These are phyloP conservation scores for Syncephalis plumigaleata DNA, from an alignment of 371 early-diverging fungal genomes.

Conservation along the genomic window DNA sequence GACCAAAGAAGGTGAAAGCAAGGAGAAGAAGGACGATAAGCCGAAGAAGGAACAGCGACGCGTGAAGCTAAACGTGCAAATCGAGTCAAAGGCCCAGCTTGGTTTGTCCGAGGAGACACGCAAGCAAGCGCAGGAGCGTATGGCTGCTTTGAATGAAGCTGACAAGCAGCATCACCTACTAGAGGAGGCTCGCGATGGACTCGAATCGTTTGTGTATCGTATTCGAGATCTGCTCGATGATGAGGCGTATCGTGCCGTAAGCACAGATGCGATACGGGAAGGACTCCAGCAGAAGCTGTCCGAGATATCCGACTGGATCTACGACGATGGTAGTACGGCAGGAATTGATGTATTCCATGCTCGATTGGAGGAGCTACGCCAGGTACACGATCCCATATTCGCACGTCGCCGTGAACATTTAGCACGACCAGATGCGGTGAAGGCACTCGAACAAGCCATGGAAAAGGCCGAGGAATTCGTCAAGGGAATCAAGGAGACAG, in stretches of 20 bases:
- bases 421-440: too few relatives aligned
- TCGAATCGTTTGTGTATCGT: constrained; percentile 83
- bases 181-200: constrained; percentile 71
- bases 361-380: too few relatives aligned
- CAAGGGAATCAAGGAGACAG: too few relatives aligned
- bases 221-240: constrained; percentile 63
- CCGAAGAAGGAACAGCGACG: constrained; percentile 2
- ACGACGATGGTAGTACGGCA: constrained; percentile 30
- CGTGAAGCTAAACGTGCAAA: constrained; percentile 4
- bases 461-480: too few relatives aligned
- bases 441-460: too few relatives aligned
- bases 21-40: constrained; percentile 11
- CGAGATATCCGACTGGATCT: constrained; percentile 72
- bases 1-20: constrained; percentile 9
- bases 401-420: too few relatives aligned
- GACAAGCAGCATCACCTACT: constrained; percentile 48
- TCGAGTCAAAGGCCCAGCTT: constrained; percentile 4
- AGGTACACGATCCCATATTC: too few relatives aligned
- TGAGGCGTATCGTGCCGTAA: constrained; percentile 39
- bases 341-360: too few relatives aligned
- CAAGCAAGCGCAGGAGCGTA: constrained; percentile 9
- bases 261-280: constrained; percentile 53
- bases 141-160: constrained; percentile 25
- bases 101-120: neutral
- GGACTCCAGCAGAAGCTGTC: constrained; percentile 32